Conservation (phyloP, 352 stramenopile species). For the Aphanomyces invadans region DNA sequence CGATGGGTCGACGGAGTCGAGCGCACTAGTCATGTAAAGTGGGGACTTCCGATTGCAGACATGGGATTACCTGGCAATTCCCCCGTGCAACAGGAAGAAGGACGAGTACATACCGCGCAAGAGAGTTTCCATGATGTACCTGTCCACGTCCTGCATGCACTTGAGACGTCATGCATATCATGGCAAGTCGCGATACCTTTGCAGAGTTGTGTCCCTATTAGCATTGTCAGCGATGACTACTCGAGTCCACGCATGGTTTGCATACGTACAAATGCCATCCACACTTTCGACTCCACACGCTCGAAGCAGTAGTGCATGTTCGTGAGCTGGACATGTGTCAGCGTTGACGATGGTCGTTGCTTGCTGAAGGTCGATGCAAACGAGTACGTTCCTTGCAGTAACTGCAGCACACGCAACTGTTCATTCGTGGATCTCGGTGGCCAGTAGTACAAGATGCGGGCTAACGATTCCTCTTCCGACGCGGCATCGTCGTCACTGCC, state of each 20-base stretch:
- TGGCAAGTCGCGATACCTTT: too few species aligned
- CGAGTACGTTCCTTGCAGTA: neutral
- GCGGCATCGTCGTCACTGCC: slow-evolving; percentile 15
- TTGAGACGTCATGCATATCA: too few species aligned
- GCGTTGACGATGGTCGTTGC: neutral
- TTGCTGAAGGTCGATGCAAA: slow-evolving; percentile 4
- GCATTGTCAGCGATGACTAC: neutral
- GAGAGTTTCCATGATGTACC: neutral
- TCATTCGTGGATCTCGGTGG: neutral
- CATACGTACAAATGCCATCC: slow-evolving; percentile 15
- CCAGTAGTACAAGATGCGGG: slow-evolving; percentile 14
- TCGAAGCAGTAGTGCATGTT: slow-evolving; percentile 12
- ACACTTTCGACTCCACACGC: neutral
- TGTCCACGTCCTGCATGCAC: neutral
- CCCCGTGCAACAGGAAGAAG: neutral
- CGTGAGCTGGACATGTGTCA: slow-evolving; percentile 16
- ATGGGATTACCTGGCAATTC: slow-evolving; percentile 10
- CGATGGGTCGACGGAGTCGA: too few species aligned
- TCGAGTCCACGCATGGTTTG: too few species aligned
- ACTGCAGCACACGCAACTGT: slow-evolving; percentile 1
- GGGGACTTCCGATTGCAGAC: too few species aligned
- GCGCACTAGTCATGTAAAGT: too few species aligned
- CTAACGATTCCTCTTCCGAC: slow-evolving; percentile 5
- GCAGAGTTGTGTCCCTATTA: neutral
- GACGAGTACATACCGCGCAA: neutral